Evolutionary conservation across 1,284 basidiomycete species (phyloP).

Genomic region (Malassezia psittaci): DNA sequence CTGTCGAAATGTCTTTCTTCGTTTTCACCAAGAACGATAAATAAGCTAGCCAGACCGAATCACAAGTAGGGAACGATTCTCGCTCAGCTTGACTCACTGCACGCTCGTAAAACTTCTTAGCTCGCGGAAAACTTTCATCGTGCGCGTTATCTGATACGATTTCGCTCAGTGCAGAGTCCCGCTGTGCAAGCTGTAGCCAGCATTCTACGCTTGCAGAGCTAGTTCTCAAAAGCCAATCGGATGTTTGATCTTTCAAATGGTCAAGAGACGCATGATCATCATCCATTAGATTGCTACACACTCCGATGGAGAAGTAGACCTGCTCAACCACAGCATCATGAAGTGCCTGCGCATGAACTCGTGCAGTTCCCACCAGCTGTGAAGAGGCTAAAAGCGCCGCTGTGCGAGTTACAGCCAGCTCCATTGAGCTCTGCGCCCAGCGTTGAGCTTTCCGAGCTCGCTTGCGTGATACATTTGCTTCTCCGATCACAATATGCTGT

Average conservation of each 20-base stretch:
- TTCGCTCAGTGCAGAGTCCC: background rate
- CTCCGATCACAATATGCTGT: background rate
- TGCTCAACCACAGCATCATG: conserved; percentile 12
- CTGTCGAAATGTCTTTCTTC: conserved; percentile 5
- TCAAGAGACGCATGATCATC: background rate
- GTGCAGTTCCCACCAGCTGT: conserved; percentile 10
- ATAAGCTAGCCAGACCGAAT: conserved; percentile 10
- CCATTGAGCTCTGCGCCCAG: conserved; percentile 11
- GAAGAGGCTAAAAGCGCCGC: conserved; percentile 14
- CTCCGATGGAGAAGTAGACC: background rate
- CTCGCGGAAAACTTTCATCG: background rate
- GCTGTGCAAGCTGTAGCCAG: conserved; percentile 6
- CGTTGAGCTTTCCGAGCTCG: background rate
- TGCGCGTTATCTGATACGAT: background rate
- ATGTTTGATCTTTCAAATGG: background rate
- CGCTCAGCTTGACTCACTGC: conserved; percentile 13
- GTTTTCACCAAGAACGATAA: conserved; percentile 2
- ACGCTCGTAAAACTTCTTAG: conserved; percentile 5
- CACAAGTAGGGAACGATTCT: background rate
- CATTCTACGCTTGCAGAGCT: conserved; percentile 9
- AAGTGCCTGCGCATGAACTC: conserved; percentile 12
- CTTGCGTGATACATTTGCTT: background rate
- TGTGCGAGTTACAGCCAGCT: conserved; percentile 9
- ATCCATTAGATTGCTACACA: background rate
- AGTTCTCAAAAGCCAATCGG: background rate